These are phyloP conservation scores for Escallonia rubra DNA, from an alignment of 129 eudicot genomes.

Conservation along the genomic window DNA sequence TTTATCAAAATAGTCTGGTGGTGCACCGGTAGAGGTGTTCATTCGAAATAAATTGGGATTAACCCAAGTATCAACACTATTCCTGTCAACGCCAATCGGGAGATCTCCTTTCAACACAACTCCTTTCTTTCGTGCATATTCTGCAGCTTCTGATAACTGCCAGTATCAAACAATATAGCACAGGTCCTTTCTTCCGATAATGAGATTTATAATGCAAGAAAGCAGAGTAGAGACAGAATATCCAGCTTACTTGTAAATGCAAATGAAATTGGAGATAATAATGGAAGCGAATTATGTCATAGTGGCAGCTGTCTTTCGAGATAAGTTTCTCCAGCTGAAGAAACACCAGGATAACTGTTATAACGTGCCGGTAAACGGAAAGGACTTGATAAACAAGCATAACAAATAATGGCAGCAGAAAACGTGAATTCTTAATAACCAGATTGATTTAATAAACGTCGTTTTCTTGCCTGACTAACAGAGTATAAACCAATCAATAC, in stretches of 20 bases:
- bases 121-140: slow-evolving; percentile 86
- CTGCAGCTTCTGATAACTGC: slow-evolving; percentile 87
- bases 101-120: slow-evolving; percentile 97
- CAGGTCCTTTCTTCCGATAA: not conserved
- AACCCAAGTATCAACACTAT: slow-evolving; percentile 99
- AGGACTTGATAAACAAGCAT: not conserved
- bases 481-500: slow-evolving; percentile 21
- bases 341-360: slow-evolving; percentile 20
- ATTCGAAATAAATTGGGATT: slow-evolving; percentile 86
- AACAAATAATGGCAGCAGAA: not conserved
- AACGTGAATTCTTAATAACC: too few relatives aligned
- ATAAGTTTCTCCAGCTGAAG: slow-evolving; percentile 92
- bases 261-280: slow-evolving; percentile 90
- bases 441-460: not conserved
- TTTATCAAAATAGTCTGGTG: slow-evolving; percentile 98
- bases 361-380: not conserved
- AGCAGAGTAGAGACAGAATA: not conserved
- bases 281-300: slow-evolving; percentile 75
- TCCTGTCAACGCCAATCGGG: slow-evolving; percentile 94
- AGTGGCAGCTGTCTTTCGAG: slow-evolving; percentile 73
- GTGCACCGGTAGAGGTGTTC: slow-evolving; percentile 99
- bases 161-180: slow-evolving; percentile 12
- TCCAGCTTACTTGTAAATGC: slow-evolving; percentile 72
- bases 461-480: not conserved
- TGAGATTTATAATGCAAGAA: slow-evolving; percentile 4